These are phyloP conservation scores for Dryadomyces quercivorus DNA, from an alignment of 2,329 filamentous ascomycete genomes.

Conservation along the genomic window DNA sequence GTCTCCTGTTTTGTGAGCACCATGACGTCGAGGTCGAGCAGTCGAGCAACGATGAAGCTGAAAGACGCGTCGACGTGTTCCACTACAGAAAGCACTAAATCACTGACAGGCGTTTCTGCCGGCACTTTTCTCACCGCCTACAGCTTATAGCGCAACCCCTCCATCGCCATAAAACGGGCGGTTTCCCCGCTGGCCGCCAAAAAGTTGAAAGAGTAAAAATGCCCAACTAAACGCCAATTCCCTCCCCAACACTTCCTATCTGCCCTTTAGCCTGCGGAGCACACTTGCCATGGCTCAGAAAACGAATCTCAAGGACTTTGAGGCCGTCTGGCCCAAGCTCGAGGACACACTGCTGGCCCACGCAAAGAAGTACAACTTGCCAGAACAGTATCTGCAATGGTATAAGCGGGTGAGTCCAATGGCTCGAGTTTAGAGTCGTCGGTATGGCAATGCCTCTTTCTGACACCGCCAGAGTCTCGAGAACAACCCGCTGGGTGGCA, in stretches of 20 bases:
- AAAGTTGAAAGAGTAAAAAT: not conserved
- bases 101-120: not conserved
- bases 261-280: too few relatives aligned
- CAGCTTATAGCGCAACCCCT: not conserved
- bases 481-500: slow-evolving; percentile 82
- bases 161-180: not conserved
- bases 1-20: slow-evolving; percentile 42
- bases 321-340: slow-evolving; percentile 78
- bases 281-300: slow-evolving; percentile 45
- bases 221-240: not conserved
- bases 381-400: slow-evolving; percentile 71
- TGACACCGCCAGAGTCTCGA: slow-evolving; percentile 53
- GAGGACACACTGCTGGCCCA: slow-evolving; percentile 70
- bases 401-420: slow-evolving; percentile 55
- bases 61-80: not conserved
- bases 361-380: slow-evolving; percentile 71
- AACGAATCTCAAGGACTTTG: slow-evolving; percentile 74
- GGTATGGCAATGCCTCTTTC: not conserved
- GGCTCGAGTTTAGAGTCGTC: too few relatives aligned
- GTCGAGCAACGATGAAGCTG: not conserved
- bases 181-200: not conserved
- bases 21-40: slow-evolving; percentile 23
- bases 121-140: not conserved
- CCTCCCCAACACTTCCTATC: not conserved
- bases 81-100: not conserved